Evolutionary conservation across 1,284 basidiomycete genomes (phyloP).

Genomic region (Xanthoconium separans): DNA sequence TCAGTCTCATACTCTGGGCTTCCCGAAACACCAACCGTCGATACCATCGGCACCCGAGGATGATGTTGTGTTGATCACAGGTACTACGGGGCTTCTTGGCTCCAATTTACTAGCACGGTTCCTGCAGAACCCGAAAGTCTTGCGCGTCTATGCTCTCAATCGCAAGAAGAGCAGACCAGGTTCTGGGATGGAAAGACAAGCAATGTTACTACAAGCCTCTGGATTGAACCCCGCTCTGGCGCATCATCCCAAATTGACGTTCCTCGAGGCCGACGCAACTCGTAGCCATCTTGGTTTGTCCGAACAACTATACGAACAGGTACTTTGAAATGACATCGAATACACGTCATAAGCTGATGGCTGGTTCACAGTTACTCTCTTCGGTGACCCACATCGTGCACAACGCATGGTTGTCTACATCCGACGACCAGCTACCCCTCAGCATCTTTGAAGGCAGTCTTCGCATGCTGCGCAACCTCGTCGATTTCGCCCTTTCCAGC

Average conservation of each 20-base stretch:
- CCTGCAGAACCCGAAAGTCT: conserved; percentile 9
- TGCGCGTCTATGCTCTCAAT: conserved; percentile 22
- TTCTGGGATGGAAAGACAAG: conserved; percentile 17
- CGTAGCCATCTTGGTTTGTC: conserved; percentile 10
- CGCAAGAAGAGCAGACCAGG: conserved; percentile 10
- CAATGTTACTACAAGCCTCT: conserved; percentile 28
- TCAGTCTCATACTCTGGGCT: conserved; percentile 6
- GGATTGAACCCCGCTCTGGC: conserved; percentile 18
- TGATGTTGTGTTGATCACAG: conserved; percentile 28
- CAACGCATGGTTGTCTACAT: conserved; percentile 32
- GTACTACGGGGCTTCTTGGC: conserved; percentile 30
- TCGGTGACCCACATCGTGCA: conserved; percentile 28
- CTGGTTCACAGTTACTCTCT: conserved; percentile 12
- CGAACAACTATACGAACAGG: conserved; percentile 11
- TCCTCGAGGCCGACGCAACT: conserved; percentile 17
- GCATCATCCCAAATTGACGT: conserved; percentile 12
- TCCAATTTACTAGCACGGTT: conserved; percentile 18
- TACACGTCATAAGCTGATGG: conserved; percentile 4
- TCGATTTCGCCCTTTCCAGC: conserved; percentile 40
- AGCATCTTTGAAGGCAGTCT: conserved; percentile 29
- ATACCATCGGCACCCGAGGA: neutral
- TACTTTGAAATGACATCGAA: neutral
- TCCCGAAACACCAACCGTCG: conserved; percentile 11
- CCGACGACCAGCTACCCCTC: conserved; percentile 35
- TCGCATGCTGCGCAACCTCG: conserved; percentile 37